phyloP scores from a whole-genome alignment of 768 basidiomycete genomes.

The Macrocybe gigantea region DNA sequence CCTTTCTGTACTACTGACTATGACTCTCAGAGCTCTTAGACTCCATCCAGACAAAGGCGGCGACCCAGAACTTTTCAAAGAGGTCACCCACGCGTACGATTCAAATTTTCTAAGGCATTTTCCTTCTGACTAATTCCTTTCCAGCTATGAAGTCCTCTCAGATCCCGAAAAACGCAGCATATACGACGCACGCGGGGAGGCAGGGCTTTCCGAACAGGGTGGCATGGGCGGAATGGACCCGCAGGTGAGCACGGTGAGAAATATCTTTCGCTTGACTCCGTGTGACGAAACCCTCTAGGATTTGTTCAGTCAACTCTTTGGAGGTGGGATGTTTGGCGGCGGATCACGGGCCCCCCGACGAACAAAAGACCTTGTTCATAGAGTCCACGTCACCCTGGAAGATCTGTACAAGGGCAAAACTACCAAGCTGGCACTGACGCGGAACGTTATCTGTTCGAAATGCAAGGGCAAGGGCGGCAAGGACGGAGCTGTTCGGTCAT shows the following conservation, averaged over 20 bases:
- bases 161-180: constrained; percentile 75
- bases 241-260: constrained; percentile 45
- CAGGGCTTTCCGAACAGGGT: constrained; percentile 79
- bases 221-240: constrained; percentile 97
- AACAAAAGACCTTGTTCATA: constrained; percentile 97
- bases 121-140: constrained; percentile 3
- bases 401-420: constrained; percentile 99
- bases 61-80: constrained; percentile 95
- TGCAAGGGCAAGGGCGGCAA: constrained; percentile 98
- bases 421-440: constrained; percentile 93
- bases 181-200: constrained; percentile 92
- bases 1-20: constrained; percentile 2
- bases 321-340: constrained; percentile 49
- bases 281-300: constrained; percentile 42
- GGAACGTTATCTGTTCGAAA: constrained; percentile 88
- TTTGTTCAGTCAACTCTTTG: constrained; percentile 94
- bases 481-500: constrained; percentile 86
- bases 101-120: constrained; percentile 2
- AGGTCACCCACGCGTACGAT: constrained; percentile 92
- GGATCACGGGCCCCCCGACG: constrained; percentile 74
- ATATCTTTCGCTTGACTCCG: background rate
- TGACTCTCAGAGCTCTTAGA: constrained; percentile 59
- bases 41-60: constrained; percentile 94
- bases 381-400: constrained; percentile 93
- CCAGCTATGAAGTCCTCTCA: constrained; percentile 88